Conservation (phyloP, 495 filamentous ascomycete genomes). For the Neurospora pannonica region DNA sequence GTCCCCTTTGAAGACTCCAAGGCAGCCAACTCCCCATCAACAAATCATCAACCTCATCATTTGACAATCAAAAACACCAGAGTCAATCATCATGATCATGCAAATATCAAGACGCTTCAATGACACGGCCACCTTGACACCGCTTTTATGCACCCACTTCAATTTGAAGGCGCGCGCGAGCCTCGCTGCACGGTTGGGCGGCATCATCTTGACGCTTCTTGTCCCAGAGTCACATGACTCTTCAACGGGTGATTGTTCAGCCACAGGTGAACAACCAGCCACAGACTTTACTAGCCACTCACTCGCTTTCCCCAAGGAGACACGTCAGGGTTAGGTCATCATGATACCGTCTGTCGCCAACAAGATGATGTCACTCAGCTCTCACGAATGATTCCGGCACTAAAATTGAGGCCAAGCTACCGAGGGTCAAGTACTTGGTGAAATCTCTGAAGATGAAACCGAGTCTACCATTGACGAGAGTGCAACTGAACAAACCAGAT, state of each 20-base stretch:
- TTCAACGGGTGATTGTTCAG: not conserved
- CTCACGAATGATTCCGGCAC: not conserved
- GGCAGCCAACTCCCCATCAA: not conserved
- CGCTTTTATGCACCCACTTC: not conserved
- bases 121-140: not conserved
- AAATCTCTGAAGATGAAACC: too few relatives aligned
- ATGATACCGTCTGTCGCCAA: not conserved
- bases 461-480: too few relatives aligned
- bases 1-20: not conserved
- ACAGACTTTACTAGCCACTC: not conserved
- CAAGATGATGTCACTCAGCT: not conserved
- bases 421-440: too few relatives aligned
- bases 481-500: too few relatives aligned
- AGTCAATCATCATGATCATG: not conserved
- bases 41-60: not conserved
- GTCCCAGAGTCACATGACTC: not conserved
- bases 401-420: not conserved
- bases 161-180: not conserved
- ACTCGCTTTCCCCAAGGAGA: not conserved
- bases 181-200: not conserved
- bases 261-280: not conserved
- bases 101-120: not conserved
- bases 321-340: not conserved
- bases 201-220: not conserved
- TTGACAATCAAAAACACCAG: not conserved